A percentile compares a stretch with the other conserved stretches of the same genome.
These are phyloP conservation scores for Leucocoprinus birnbaumii DNA, from an alignment of 768 basidiomycete genomes.

Conservation along the genomic window DNA sequence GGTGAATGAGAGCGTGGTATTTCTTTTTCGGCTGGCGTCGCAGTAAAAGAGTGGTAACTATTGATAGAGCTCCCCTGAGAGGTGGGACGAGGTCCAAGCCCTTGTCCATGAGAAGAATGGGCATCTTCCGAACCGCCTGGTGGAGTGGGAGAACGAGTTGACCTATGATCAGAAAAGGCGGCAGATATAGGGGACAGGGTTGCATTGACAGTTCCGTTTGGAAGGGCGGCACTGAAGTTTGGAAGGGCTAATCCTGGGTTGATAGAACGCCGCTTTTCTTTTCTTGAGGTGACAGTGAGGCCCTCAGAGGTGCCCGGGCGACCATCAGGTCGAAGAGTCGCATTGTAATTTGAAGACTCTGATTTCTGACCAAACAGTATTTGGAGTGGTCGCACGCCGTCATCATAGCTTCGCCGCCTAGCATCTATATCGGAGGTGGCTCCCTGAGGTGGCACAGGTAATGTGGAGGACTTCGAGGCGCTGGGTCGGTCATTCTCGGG, in stretches of 20 bases:
- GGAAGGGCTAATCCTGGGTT: slow-evolving; percentile 41
- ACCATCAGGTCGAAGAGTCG: slow-evolving; percentile 13
- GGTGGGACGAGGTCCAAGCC: slow-evolving; percentile 21
- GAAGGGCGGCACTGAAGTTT: slow-evolving; percentile 24
- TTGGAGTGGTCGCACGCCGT: slow-evolving; percentile 40
- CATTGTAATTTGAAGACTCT: slow-evolving; percentile 12
- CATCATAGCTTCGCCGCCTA: slow-evolving; percentile 41
- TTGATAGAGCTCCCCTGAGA: slow-evolving; percentile 28
- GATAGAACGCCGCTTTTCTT: slow-evolving; percentile 46
- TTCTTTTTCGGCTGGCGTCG: slow-evolving; percentile 17
- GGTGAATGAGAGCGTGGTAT: slow-evolving; percentile 32
- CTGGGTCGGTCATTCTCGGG: slow-evolving; percentile 5
- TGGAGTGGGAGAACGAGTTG: slow-evolving; percentile 24
- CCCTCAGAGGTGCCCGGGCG: slow-evolving; percentile 21
- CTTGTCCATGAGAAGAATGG: background rate
- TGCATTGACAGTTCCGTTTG: slow-evolving; percentile 21
- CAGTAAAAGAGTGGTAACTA: slow-evolving; percentile 22
- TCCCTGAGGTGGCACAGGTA: slow-evolving; percentile 31
- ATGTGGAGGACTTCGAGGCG: slow-evolving; percentile 36
- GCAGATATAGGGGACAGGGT: slow-evolving; percentile 29
- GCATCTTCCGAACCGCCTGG: slow-evolving; percentile 10
- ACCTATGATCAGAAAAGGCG: slow-evolving; percentile 20
- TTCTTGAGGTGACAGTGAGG: slow-evolving; percentile 34
- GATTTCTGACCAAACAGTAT: slow-evolving; percentile 30
- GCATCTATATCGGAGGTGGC: slow-evolving; percentile 22